phyloP scores from a whole-genome alignment of 495 filamentous ascomycete species.

The Aspergillus kassunensis region DNA sequence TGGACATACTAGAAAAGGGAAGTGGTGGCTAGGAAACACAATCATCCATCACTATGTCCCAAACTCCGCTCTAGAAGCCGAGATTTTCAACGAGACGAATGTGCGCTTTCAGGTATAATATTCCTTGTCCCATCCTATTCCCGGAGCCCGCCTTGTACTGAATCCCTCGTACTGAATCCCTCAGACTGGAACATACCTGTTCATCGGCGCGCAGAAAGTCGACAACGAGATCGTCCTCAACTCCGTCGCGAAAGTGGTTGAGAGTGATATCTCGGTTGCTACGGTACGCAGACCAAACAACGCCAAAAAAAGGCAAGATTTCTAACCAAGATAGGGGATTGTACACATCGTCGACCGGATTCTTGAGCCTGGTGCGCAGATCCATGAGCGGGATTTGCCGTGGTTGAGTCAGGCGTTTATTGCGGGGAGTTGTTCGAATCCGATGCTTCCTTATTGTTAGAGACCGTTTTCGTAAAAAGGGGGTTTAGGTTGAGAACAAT shows the following conservation, averaged over 20 bases:
- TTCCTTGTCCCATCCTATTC: too few species aligned
- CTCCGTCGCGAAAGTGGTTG: not conserved
- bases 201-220: not conserved
- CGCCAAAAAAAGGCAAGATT: too few species aligned
- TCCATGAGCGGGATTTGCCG: not conserved
- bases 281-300: not conserved
- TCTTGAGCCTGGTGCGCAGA: not conserved
- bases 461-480: too few species aligned
- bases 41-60: slow-evolving; percentile 3
- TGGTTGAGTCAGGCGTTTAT: not conserved
- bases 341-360: slow-evolving; percentile 1
- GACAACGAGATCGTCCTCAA: not conserved
- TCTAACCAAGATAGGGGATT: not conserved
- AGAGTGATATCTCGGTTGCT: not conserved
- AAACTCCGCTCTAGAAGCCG: not conserved
- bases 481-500: too few species aligned
- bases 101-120: not conserved
- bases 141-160: too few species aligned
- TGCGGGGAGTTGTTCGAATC: not conserved
- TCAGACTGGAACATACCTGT: slow-evolving; percentile 1
- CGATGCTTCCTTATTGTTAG: not conserved
- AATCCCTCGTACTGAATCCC: not conserved
- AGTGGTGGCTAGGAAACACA: slow-evolving; percentile 6
- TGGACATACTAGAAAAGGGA: not conserved
- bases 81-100: not conserved